Conservation (phyloP, 495 filamentous ascomycete genomes). For the Bathelium albidoporum region DNA sequence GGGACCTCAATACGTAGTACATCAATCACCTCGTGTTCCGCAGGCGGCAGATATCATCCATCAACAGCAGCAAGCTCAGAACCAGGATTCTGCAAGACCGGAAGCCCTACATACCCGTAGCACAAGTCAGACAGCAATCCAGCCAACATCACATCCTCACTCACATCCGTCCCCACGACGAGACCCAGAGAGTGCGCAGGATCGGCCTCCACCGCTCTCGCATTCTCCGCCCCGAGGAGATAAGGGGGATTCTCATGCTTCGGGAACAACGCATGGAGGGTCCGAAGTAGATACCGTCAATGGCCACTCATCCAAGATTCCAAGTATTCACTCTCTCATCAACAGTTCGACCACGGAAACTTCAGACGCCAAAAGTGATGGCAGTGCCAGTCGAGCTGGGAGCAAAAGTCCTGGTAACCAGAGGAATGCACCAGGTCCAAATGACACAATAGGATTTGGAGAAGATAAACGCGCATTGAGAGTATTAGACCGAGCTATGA, state of each 20-base stretch:
- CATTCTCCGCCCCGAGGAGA: not conserved
- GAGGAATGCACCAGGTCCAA: not conserved
- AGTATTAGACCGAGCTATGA: not conserved
- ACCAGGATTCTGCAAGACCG: not conserved
- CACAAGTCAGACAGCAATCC: not conserved
- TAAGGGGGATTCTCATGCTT: not conserved
- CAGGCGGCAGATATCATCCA: not conserved
- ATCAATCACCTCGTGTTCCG: not conserved
- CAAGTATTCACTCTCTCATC: not conserved
- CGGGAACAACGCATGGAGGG: not conserved
- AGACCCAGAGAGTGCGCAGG: not conserved
- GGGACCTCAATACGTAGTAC: not conserved
- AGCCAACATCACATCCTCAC: not conserved
- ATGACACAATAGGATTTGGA: not conserved
- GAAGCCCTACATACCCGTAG: not conserved
- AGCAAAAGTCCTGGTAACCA: not conserved
- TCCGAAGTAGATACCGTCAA: not conserved
- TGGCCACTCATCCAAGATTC: not conserved
- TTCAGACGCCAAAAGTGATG: not conserved
- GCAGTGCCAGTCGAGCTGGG: not conserved
- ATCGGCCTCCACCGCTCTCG: not conserved
- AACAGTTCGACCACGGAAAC: not conserved
- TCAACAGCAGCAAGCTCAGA: not conserved
- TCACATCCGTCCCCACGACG: not conserved
- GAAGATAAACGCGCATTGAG: constrained; percentile 1